Percentiles rank a stretch among this genome's conserved stretches.
Evolutionary conservation across 768 basidiomycete genomes (phyloP).

Genomic region (Hygrophoropsis aurantiaca): DNA sequence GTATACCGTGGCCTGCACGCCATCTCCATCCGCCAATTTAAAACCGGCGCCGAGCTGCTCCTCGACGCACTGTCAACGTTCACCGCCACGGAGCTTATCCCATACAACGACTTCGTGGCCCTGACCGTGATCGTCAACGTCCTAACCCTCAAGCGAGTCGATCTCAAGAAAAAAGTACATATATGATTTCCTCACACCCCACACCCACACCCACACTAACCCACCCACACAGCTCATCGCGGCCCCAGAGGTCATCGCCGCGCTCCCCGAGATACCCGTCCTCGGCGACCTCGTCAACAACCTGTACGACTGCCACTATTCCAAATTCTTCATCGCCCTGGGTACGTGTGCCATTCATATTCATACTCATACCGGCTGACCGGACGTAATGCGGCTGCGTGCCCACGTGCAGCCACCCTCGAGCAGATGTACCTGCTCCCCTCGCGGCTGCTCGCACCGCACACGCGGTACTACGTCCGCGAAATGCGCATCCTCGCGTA

Average conservation of each 20-base stretch:
- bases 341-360: conserved; percentile 53
- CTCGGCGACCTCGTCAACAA: conserved; percentile 83
- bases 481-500: conserved; percentile 97
- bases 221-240: conserved; percentile 61
- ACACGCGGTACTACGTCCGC: conserved; percentile 86
- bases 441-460: conserved; percentile 81
- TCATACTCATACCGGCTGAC: conserved; percentile 4
- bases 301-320: conserved; percentile 91
- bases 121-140: conserved; percentile 80
- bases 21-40: conserved; percentile 88
- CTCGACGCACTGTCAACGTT: conserved; percentile 93
- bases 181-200: conserved; percentile 2
- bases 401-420: conserved; percentile 61
- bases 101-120: conserved; percentile 88
- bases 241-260: conserved; percentile 85
- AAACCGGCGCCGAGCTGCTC: conserved; percentile 79
- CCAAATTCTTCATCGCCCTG: conserved; percentile 89
- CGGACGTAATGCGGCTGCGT: not conserved
- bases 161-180: conserved; percentile 95
- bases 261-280: conserved; percentile 78
- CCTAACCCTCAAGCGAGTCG: conserved; percentile 75
- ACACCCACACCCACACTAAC: not conserved
- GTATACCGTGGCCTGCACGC: conserved; percentile 89
- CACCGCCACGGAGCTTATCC: conserved; percentile 85
- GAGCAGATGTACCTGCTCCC: conserved; percentile 88